Conservation (phyloP, 1,284 basidiomycete genomes). For the Boletus smithii region DNA sequence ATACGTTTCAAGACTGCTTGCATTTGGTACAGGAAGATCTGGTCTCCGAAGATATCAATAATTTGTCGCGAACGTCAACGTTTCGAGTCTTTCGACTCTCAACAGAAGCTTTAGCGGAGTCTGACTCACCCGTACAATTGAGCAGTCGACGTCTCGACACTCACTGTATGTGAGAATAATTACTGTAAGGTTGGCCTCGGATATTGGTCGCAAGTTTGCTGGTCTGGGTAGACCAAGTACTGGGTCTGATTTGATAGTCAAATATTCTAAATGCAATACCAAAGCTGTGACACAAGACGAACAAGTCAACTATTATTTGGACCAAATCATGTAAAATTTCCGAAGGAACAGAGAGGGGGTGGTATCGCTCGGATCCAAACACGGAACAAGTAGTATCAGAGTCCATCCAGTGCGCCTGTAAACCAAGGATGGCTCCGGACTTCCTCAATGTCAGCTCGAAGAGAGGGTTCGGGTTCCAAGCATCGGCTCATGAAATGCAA, state of each 20-base stretch:
- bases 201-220: background rate
- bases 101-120: background rate
- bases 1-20: no score
- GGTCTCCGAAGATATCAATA: no score
- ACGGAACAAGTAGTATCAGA: conserved; percentile 13
- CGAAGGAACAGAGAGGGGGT: background rate
- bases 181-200: background rate
- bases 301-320: conserved; percentile 11
- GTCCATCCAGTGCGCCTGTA: conserved; percentile 20
- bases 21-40: no score
- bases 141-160: no score
- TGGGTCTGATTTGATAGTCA: background rate
- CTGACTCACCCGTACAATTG: no score
- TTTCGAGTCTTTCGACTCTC: background rate
- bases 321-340: conserved; percentile 11
- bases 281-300: conserved; percentile 17
- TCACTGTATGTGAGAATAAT: background rate
- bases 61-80: no score
- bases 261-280: conserved; percentile 1
- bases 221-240: background rate
- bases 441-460: conserved; percentile 67
- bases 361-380: conserved; percentile 13
- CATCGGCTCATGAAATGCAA: conserved; percentile 70
- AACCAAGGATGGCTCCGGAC: conserved; percentile 81
- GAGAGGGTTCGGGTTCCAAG: conserved; percentile 67